Evolutionary conservation across 495 filamentous ascomycete genomes (phyloP).

Genomic region (Margaritispora aquatica): DNA sequence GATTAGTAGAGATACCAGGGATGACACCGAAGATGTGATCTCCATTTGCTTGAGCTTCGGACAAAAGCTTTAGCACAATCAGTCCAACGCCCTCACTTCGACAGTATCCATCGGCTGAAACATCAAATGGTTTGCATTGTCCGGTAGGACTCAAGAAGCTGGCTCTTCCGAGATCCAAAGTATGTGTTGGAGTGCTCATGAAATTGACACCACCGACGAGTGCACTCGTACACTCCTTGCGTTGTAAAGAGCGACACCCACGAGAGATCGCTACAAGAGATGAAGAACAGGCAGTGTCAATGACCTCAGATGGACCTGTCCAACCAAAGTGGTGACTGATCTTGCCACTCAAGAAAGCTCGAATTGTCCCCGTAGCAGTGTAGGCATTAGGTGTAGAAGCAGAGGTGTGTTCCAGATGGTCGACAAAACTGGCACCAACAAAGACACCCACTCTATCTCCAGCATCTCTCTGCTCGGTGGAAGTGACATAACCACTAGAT

Average conservation of each 20-base stretch:
- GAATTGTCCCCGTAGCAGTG: constrained; percentile 30
- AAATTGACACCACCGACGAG: constrained; percentile 12
- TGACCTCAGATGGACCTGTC: constrained; percentile 39
- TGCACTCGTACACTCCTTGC: constrained; percentile 5
- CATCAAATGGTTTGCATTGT: constrained; percentile 34
- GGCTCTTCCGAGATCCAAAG: constrained; percentile 17
- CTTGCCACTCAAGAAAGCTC: constrained; percentile 32
- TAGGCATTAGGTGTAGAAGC: constrained; percentile 32
- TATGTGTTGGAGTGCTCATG: constrained; percentile 26
- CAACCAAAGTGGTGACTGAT: constrained; percentile 41
- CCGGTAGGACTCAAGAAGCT: constrained; percentile 27
- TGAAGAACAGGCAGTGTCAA: constrained; percentile 84
- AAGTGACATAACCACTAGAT: constrained; percentile 28
- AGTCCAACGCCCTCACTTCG: constrained; percentile 58
- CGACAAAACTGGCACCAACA: constrained; percentile 25
- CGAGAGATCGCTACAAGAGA: constrained; percentile 5
- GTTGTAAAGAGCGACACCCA: constrained; percentile 2
- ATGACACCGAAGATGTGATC: constrained; percentile 59
- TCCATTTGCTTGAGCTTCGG: constrained; percentile 47
- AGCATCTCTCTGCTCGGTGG: constrained; percentile 1
- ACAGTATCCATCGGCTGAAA: constrained; percentile 49
- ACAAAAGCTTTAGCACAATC: constrained; percentile 53
- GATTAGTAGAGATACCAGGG: constrained; percentile 48
- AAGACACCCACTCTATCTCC: constrained; percentile 14
- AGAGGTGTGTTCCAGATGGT: constrained; percentile 38